Evolutionary conservation across 2,329 filamentous ascomycete genomes (phyloP), one percentile per base, ranked within the genome.

Genomic region (Ciborinia camelliae): DNA sequence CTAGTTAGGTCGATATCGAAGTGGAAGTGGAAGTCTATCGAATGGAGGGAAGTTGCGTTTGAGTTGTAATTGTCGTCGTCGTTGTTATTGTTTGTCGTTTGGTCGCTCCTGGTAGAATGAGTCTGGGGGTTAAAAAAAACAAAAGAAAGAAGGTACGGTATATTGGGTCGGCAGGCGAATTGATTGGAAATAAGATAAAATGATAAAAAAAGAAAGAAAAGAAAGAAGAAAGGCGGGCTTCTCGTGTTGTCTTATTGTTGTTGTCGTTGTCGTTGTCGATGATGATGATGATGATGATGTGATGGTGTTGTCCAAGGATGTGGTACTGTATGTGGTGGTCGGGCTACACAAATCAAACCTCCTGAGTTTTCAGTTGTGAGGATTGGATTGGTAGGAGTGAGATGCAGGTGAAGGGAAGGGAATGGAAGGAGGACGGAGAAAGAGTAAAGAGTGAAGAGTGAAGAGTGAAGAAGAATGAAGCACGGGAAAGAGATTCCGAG

Each of bases 41-140:
- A 32, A 23, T 4, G 23, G 41, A 23, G 37, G 37, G 51, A 23
- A 35, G 62, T 14, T 51, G 55, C n/a, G 45, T 18, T 53, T n/a
- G 35, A 62, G 18, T 37, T 52, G 32, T 35, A 15, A 4, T 62
- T 60, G 61, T 50, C 52, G 52, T 55, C 9, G 37, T 37, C 23
- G 63, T 65, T 41, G 54, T 48, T 32, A 47, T 30, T 30, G 23
- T 32, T 30, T 26, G 58, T 52, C 47, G 58, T 26, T 60, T 20
- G 50, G 23, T 53, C 51, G 51, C 32, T 18, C 23, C 12, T 5
- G 32, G 9, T 18, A 8, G 51, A 53, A 15, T 26, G 51, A 53
- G 26, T 53, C 14, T 37, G 7, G n/a, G 53, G 26, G 18, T 43
- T 8, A 15, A 50, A 50, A 18, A 35, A 35, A 32, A 45, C 18